A percentile compares a stretch with the other conserved stretches of the same genome.
Evolutionary conservation across 305 asterid species (phyloP).

Genomic region (Plantago coronopus): DNA sequence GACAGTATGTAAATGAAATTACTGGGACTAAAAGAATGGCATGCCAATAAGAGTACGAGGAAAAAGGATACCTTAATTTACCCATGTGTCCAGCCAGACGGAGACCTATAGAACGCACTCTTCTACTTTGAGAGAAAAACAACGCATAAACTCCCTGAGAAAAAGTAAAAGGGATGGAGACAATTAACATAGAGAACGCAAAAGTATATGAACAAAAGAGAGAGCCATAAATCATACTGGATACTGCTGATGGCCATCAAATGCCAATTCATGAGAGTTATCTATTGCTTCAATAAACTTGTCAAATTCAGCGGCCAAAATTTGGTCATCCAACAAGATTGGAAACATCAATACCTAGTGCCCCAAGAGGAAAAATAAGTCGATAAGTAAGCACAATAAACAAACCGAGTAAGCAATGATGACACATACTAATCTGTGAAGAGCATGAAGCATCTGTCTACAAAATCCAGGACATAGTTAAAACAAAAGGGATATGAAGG

Average conservation of each 20-base stretch:
- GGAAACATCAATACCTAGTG: constrained; percentile 88
- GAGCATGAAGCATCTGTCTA: neutral
- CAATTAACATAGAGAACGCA: constrained; percentile 22
- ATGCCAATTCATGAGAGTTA: constrained; percentile 74
- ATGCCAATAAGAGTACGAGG: neutral
- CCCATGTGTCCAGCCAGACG: constrained; percentile 93
- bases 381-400: constrained; percentile 5
- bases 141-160: constrained; percentile 87
- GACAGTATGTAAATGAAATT: too few species aligned
- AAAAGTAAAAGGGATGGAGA: constrained; percentile 21
- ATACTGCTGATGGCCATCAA: constrained; percentile 88
- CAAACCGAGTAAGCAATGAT: constrained; percentile 4
- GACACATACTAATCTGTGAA: neutral
- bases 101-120: constrained; percentile 83
- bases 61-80: constrained; percentile 62
- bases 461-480: too few species aligned
- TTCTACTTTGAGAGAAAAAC: constrained; percentile 81
- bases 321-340: constrained; percentile 73
- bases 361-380: constrained; percentile 13
- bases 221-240: constrained; percentile 51
- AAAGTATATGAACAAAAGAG: constrained; percentile 17
- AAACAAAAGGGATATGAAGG: neutral
- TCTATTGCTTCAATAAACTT: constrained; percentile 82
- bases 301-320: constrained; percentile 71
- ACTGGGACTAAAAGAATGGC: neutral